Conservation (phyloP, 2,329 filamentous ascomycete genomes). For the Davidsoniella neocaledoniae region DNA sequence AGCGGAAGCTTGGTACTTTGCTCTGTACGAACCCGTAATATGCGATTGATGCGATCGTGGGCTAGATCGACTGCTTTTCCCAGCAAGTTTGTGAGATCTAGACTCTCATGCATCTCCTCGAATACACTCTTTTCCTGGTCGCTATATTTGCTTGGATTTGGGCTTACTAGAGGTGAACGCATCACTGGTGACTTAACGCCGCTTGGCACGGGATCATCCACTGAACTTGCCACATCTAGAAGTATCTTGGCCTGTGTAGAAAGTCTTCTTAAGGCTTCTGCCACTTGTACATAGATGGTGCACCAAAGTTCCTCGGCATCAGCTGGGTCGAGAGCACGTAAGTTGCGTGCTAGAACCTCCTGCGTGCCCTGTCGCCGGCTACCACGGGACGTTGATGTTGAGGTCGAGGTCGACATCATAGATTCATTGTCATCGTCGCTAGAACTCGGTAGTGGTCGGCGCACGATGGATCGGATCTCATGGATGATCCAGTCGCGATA, state of each 20-base stretch:
- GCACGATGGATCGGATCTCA: slow-evolving; percentile 74
- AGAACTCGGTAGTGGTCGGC: slow-evolving; percentile 74
- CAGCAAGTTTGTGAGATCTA: slow-evolving; percentile 63
- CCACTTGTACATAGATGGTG: slow-evolving; percentile 71
- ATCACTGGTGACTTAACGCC: slow-evolving; percentile 31
- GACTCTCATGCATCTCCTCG: slow-evolving; percentile 57
- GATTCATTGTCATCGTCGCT: slow-evolving; percentile 89
- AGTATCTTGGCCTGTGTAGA: slow-evolving; percentile 87
- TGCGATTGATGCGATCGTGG: slow-evolving; percentile 58
- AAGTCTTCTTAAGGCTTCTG: slow-evolving; percentile 70
- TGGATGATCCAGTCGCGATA: slow-evolving; percentile 73
- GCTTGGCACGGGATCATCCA: slow-evolving; percentile 22
- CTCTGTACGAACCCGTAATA: slow-evolving; percentile 61
- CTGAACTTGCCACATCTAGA: slow-evolving; percentile 77
- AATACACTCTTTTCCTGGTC: slow-evolving; percentile 34
- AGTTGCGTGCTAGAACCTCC: slow-evolving; percentile 74
- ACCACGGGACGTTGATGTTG: slow-evolving; percentile 16
- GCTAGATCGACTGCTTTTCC: slow-evolving; percentile 68
- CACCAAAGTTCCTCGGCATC: slow-evolving; percentile 73
- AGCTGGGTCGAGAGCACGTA: slow-evolving; percentile 65
- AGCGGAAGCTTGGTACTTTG: slow-evolving; percentile 53
- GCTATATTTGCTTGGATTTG: slow-evolving; percentile 23
- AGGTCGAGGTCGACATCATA: slow-evolving; percentile 72
- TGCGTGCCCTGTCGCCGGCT: slow-evolving; percentile 34
- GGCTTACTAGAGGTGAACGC: slow-evolving; percentile 37